Evolutionary conservation across 1,284 basidiomycete genomes (phyloP).

Genomic region (Ganoderma meredithae): DNA sequence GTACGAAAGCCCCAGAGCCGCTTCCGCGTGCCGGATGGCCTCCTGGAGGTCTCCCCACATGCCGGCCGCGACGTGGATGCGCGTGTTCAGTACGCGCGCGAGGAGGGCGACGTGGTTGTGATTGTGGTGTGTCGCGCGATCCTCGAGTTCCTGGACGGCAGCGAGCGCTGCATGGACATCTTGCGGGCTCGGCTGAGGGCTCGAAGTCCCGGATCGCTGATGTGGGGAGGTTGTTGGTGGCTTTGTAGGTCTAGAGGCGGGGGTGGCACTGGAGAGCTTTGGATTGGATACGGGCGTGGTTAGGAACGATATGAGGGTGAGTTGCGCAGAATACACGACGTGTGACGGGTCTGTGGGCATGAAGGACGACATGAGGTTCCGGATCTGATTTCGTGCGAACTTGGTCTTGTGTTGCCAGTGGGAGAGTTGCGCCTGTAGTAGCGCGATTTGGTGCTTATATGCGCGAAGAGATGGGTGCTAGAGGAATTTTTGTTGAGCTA

Average conservation of each 20-base stretch:
- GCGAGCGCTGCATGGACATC: conserved; percentile 51
- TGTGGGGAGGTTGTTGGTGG: conserved; percentile 15
- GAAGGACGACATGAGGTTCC: conserved; percentile 60
- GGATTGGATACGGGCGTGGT: conserved; percentile 39
- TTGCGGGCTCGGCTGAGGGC: conserved; percentile 35
- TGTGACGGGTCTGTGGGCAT: conserved; percentile 56
- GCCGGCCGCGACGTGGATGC: conserved; percentile 57
- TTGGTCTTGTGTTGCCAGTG: conserved; percentile 61
- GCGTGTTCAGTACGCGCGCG: conserved; percentile 56
- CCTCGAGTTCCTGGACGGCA: conserved; percentile 51
- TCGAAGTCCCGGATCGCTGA: conserved; percentile 17
- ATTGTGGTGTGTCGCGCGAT: conserved; percentile 45
- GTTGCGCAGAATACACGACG: conserved; percentile 58
- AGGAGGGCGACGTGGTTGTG: conserved; percentile 57
- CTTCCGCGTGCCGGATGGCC: conserved; percentile 54
- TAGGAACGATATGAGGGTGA: conserved; percentile 57
- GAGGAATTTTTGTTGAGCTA: not conserved
- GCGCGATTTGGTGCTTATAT: conserved; percentile 62
- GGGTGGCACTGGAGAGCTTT: conserved; percentile 18
- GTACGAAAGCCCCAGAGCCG: conserved; percentile 51
- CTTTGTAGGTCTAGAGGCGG: conserved; percentile 5
- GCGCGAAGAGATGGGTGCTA: conserved; percentile 68
- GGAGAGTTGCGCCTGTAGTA: conserved; percentile 66
- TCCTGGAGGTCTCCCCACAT: conserved; percentile 58
- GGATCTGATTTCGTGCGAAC: conserved; percentile 61